phyloP scores from a whole-genome alignment of 208 protist genomes.

The Naegleria gruberi region DNA sequence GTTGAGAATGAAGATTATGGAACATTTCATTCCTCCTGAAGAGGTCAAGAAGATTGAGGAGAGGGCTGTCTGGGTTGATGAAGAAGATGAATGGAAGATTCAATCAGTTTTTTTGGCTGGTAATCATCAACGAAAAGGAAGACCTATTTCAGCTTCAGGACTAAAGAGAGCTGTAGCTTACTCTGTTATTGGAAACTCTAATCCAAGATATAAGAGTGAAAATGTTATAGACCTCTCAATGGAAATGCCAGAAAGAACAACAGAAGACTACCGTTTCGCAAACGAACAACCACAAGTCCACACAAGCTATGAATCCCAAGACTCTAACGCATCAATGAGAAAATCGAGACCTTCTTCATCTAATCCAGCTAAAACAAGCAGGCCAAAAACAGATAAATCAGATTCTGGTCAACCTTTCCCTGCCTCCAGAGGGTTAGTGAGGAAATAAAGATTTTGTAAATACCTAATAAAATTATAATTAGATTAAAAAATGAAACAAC shows the following conservation, averaged over 20 bases:
- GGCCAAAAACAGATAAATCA: background rate
- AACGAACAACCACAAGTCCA: background rate
- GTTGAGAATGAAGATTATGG: constrained; percentile 35
- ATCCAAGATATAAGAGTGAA: constrained; percentile 28
- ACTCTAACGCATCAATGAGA: background rate
- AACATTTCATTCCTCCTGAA: constrained; percentile 44
- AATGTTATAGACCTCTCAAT: constrained; percentile 38
- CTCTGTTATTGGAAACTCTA: background rate
- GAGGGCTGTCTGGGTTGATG: constrained; percentile 31
- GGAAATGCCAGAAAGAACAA: constrained; percentile 50
- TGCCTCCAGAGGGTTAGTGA: background rate
- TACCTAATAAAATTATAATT: no score
- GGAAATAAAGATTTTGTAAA: no score
- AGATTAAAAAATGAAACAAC: no score
- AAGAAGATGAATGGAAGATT: constrained; percentile 23
- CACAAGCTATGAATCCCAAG: background rate
- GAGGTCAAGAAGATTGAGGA: constrained; percentile 33
- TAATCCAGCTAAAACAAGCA: background rate
- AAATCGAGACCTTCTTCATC: background rate
- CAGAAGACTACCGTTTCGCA: constrained; percentile 35
- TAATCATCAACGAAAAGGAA: constrained; percentile 24
- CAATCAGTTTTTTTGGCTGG: constrained; percentile 21
- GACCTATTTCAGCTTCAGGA: background rate
- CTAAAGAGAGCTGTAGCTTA: background rate
- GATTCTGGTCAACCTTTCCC: background rate